Conservation (phyloP, 805 yeast species). For the Myxozyma sirexii region DNA sequence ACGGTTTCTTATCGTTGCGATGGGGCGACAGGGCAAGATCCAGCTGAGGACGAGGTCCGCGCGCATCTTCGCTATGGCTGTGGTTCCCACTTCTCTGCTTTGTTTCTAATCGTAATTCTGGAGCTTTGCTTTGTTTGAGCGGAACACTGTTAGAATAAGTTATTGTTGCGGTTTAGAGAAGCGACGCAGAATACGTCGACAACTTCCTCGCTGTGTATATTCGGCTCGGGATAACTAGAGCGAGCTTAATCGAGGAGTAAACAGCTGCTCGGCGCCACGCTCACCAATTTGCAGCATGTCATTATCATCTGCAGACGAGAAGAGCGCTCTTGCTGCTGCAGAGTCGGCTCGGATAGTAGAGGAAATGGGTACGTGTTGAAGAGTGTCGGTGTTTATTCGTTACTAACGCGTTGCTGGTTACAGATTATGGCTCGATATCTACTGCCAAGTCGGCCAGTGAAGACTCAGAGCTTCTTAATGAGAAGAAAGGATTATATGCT, state of each 20-base stretch:
- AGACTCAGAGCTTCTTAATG: conserved; percentile 1
- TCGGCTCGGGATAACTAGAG: too few species aligned
- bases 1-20: background rate
- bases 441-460: conserved; percentile 2
- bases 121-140: too few species aligned
- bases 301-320: background rate
- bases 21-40: background rate
- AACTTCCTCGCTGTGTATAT: too few species aligned
- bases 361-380: background rate
- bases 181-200: too few species aligned
- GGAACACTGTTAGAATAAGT: too few species aligned
- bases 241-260: background rate
- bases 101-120: too few species aligned
- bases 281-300: background rate
- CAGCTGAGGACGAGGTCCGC: background rate
- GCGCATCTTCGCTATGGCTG: background rate
- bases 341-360: background rate
- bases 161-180: too few species aligned
- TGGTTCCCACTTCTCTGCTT: background rate
- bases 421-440: conserved; percentile 26
- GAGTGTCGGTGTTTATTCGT: background rate
- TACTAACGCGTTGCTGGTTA: background rate
- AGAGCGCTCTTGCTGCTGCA: background rate
- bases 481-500: conserved; percentile 5
- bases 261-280: background rate